Evolutionary conservation across 208 protist species (phyloP), one percentile per base, ranked within the genome.

Genomic region (Leishmania turanica): DNA sequence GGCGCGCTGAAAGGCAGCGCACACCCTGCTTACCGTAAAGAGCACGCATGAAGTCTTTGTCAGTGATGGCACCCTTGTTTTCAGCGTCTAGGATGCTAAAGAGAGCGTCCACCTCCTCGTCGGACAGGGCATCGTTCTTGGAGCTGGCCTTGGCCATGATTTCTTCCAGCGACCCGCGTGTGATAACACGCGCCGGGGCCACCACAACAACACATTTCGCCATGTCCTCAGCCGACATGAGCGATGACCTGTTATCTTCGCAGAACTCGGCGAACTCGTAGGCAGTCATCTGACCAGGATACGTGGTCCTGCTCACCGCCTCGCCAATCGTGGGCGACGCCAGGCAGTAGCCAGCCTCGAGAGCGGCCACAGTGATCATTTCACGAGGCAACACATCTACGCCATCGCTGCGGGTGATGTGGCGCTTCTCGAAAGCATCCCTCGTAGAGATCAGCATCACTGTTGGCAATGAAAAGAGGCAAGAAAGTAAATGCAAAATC

Each of bases 51-150:
- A 97, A 84, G 78, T 87, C 83, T 42, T 94, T 87, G 69, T 87
- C 86, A 40, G 86, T 87, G 74, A 97, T 90, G 56, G 90, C 88
- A n/a, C 92, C 92, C 69, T 86, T 94, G 86, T 93, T 91, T 5
- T 92, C 84, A 17, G 73, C 78, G 69, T 97, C 92, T 91, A 96
- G 65, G 81, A 85, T 91, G 66, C 80, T 79, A 77, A 96, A 97
- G 78, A 97, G 87, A n/a, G 88, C 86, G 73, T 97, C 94, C 65
- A 94, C 83, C 81, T 97, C 94, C 71, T 93, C 89, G 47, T 88
- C 87, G 37, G 83, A 88, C n/a, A 97, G 84, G 17, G 78, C 74
- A 77, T 81, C 84, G 42, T 81, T 85, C 65, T 88, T 84, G 64
- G 84, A 79, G 78, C 70, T 86, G 84, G 69, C 78, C 86, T 93